Evolutionary conservation across 352 stramenopile genomes (phyloP).

Genomic region (Globisporangium viniferum): DNA sequence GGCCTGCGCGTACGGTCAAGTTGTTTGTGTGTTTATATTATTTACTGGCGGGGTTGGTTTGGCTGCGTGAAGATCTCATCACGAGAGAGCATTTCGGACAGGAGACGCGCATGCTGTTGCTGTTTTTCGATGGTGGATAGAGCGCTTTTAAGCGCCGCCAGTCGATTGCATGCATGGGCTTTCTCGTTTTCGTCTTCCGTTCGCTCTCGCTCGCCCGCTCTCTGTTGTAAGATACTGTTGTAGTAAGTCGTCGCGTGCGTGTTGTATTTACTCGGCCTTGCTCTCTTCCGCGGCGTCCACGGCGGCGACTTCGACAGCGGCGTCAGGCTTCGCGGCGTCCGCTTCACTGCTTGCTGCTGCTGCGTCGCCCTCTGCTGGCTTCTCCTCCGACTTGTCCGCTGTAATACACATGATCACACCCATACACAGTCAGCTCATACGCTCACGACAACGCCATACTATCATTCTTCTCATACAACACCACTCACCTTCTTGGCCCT

Average conservation of each 20-base stretch:
- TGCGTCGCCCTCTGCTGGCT: constrained; percentile 2
- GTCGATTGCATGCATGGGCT: too few relatives aligned
- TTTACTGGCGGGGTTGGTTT: too few relatives aligned
- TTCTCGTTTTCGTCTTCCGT: too few relatives aligned
- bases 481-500: constrained; percentile 43
- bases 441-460: background rate
- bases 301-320: background rate
- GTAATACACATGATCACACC: background rate
- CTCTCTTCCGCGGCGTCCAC: background rate
- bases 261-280: constrained; percentile 4
- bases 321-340: background rate
- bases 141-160: too few relatives aligned
- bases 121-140: too few relatives aligned
- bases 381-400: constrained; percentile 4
- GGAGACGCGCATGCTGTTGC: too few relatives aligned
- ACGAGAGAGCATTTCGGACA: too few relatives aligned
- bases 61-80: too few relatives aligned
- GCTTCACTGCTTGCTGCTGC: background rate
- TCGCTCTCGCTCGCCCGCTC: background rate
- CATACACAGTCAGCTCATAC: background rate
- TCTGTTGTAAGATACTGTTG: background rate
- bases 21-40: too few relatives aligned
- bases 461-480: background rate
- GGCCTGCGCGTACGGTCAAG: too few relatives aligned
- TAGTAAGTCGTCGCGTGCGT: background rate